These are phyloP conservation scores for Incumbomyces delicatus DNA, from an alignment of 2,329 filamentous ascomycete species.

Conservation along the genomic window DNA sequence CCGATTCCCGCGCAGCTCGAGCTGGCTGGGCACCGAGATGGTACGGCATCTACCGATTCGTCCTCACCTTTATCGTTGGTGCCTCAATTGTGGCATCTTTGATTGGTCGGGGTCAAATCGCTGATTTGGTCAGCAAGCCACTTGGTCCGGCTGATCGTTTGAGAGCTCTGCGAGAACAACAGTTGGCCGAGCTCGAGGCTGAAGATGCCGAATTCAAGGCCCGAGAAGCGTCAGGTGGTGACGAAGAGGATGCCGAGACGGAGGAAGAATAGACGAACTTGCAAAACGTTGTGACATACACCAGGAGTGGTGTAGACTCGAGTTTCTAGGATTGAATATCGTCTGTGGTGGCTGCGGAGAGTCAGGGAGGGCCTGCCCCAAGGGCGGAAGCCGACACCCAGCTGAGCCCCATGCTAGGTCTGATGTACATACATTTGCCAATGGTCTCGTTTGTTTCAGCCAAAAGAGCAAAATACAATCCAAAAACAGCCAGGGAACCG, in stretches of 20 bases:
- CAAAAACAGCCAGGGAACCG: background rate
- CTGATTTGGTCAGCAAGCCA: conserved; percentile 41
- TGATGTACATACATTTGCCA: conserved; percentile 2
- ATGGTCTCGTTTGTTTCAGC: conserved; percentile 4
- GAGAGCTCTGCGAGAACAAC: conserved; percentile 40
- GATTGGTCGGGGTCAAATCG: conserved; percentile 71
- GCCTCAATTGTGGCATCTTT: conserved; percentile 69
- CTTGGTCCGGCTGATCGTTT: conserved; percentile 39
- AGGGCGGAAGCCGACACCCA: no score
- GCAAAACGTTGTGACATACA: background rate
- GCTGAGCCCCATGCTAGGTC: background rate
- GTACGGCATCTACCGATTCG: conserved; percentile 85
- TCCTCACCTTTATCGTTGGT: conserved; percentile 83
- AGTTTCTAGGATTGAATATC: no score
- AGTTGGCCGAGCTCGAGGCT: conserved; percentile 38
- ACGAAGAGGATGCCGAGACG: conserved; percentile 20
- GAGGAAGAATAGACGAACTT: conserved; percentile 10
- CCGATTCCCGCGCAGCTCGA: conserved; percentile 62
- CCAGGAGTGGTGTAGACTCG: background rate
- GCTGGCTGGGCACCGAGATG: conserved; percentile 72
- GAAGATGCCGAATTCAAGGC: conserved; percentile 29
- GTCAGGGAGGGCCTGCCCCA: no score
- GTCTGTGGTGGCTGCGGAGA: no score
- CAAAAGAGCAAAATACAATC: conserved; percentile 5
- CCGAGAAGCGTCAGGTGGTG: conserved; percentile 16